Evolutionary conservation across 1,284 basidiomycete species (phyloP).

Genomic region (Moesziomyces parantarcticus): DNA sequence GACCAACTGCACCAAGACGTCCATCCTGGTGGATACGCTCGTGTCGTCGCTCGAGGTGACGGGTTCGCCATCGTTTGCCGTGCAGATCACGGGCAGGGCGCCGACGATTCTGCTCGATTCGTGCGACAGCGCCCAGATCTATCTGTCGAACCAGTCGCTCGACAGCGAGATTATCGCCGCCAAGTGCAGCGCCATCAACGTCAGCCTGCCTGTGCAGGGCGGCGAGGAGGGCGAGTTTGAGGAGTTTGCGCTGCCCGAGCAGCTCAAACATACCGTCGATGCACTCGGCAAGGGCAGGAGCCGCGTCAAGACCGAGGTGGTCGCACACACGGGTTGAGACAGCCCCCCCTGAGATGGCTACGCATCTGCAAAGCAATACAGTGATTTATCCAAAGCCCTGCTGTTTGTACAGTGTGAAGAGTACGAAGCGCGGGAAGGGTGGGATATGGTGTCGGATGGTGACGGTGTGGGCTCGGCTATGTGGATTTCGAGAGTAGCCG

Average conservation of each 20-base stretch:
- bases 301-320: slow-evolving; percentile 60
- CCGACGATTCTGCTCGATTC: slow-evolving; percentile 94
- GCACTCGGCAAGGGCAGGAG: slow-evolving; percentile 79
- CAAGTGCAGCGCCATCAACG: slow-evolving; percentile 94
- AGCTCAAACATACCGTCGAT: slow-evolving; percentile 86
- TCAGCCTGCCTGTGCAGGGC: slow-evolving; percentile 85
- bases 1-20: slow-evolving; percentile 81
- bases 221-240: slow-evolving; percentile 91
- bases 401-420: too few relatives aligned
- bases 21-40: slow-evolving; percentile 87
- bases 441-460: too few relatives aligned
- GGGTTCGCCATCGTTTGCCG: slow-evolving; percentile 88
- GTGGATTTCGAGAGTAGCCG: too few relatives aligned
- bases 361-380: too few relatives aligned
- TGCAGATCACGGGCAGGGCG: slow-evolving; percentile 88
- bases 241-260: slow-evolving; percentile 93
- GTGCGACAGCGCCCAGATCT: slow-evolving; percentile 94
- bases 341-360: background rate
- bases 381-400: too few relatives aligned
- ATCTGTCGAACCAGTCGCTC: slow-evolving; percentile 85
- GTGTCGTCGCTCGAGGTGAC: slow-evolving; percentile 90
- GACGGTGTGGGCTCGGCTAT: slow-evolving; percentile 18
- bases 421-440: too few relatives aligned
- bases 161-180: slow-evolving; percentile 88
- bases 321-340: slow-evolving; percentile 56